These are phyloP conservation scores for Selaginella tamariscina DNA, from an alignment of 75 land plant species.

Conservation along the genomic window DNA sequence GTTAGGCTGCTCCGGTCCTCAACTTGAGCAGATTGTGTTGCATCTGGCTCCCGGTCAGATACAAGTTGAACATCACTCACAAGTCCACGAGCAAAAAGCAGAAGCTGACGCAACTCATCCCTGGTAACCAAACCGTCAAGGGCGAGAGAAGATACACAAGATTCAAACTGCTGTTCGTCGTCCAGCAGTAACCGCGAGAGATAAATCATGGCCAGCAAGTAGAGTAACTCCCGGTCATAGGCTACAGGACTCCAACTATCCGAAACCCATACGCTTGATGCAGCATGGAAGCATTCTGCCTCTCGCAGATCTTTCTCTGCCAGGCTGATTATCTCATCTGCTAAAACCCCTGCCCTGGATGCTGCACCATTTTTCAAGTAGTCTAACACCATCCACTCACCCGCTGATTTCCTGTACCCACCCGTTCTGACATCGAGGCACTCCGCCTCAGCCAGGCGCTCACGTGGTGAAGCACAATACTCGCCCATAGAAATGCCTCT, in stretches of 20 bases:
- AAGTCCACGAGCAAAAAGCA: background rate
- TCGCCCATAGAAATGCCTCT: too few relatives aligned
- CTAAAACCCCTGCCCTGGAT: background rate
- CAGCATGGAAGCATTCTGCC: background rate
- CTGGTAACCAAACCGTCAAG: background rate
- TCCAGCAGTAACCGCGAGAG: background rate
- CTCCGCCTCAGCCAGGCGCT: background rate
- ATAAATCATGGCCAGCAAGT: background rate
- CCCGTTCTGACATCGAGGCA: background rate
- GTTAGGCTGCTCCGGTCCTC: background rate
- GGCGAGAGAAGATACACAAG: too few relatives aligned
- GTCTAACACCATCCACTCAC: background rate
- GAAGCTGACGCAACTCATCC: background rate
- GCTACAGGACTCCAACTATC: background rate
- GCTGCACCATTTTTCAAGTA: too few relatives aligned
- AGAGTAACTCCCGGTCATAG: background rate
- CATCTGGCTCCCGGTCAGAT: background rate
- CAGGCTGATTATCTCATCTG: background rate
- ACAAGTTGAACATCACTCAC: background rate
- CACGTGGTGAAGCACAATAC: too few relatives aligned
- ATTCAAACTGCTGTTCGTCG: background rate
- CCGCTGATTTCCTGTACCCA: background rate
- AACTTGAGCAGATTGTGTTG: background rate
- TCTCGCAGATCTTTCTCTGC: background rate
- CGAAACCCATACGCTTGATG: background rate